Base-by-base conservation (phyloP, 2,329 filamentous ascomycete species). In the Aspergillus sp. region DNA sequence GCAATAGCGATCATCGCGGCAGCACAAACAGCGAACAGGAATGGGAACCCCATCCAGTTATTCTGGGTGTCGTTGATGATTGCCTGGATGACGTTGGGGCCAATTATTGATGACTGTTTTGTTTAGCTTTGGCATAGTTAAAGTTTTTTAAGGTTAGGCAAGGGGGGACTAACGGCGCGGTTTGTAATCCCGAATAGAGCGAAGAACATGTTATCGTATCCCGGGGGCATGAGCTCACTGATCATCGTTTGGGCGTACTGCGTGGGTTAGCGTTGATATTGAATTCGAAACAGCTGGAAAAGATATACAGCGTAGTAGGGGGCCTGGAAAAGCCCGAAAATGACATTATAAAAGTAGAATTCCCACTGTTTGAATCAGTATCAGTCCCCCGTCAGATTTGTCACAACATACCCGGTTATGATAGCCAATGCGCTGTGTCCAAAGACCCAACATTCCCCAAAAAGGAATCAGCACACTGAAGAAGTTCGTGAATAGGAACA, bases 141-240 rank as follows among this genome's bases (percentile, higher is more conserved):
- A 6, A 17, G 15, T 19, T 24, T 13, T 15, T 22, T 22, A 17
- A 47, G 15, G 13, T 34, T 37, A 13, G 5, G 20, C 9, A 12
- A 13, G 9, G n/a, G 9, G 46, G 30, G 19, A 68, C 74, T 64
- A 65, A 77, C 75, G 33, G 74, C 74, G 13, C 75, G 73, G 57
- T 77, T 77, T 1, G 76, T 78, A 44, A 78, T 77, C 4, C 75
- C 75, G 56, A 78, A 77, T 3, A 78, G 62, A 2, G 74, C 74
- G 37, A 77, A 78, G 59, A 78, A 77, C 74, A 78, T 77, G 19
- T 77, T 77, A 56, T 78, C 75, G 47, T 76, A 78, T 13, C 75
- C 75, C 13, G 68, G 66, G 2, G 75, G 76, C 61, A 75, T 77
- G 13, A 78, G 67, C 41, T 78, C 75, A 46, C 73, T 76, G 56